A percentile compares a stretch with the other conserved stretches of the same genome.
These are phyloP conservation scores for Penicillium soppii DNA, from an alignment of 495 filamentous ascomycete species.

Conservation along the genomic window DNA sequence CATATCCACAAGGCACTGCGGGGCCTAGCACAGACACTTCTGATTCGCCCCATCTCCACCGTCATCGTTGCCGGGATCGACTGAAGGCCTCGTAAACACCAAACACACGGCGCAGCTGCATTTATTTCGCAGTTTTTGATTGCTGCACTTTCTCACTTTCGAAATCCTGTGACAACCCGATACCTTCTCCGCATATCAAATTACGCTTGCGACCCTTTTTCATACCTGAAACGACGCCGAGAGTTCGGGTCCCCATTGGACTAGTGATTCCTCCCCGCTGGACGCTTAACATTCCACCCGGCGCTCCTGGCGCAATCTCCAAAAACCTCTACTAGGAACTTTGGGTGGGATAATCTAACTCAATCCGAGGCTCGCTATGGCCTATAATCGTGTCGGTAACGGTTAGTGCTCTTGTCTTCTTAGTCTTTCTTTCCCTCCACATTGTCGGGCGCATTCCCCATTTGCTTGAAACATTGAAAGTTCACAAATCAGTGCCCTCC, in stretches of 20 bases:
- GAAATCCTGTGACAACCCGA: slow-evolving; percentile 5
- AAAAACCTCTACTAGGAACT: slow-evolving; percentile 18
- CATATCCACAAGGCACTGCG: slow-evolving; percentile 15
- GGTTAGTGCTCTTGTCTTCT: slow-evolving; percentile 50
- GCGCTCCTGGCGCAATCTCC: slow-evolving; percentile 38
- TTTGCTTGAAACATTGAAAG: slow-evolving; percentile 8
- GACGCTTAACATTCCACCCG: slow-evolving; percentile 27
- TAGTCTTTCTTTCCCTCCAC: slow-evolving; percentile 8
- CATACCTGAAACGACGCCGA: slow-evolving; percentile 34
- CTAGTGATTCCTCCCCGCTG: slow-evolving; percentile 16
- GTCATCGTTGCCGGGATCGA: slow-evolving; percentile 20
- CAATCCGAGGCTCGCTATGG: slow-evolving; percentile 32
- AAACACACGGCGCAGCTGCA: slow-evolving; percentile 10
- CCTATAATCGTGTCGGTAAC: slow-evolving; percentile 72
- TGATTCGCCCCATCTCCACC: slow-evolving; percentile 27
- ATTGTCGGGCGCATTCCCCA: slow-evolving; percentile 18
- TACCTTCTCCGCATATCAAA: slow-evolving; percentile 2
- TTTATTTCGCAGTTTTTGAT: slow-evolving; percentile 3
- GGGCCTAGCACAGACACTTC: slow-evolving; percentile 14
- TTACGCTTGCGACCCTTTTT: slow-evolving; percentile 7
- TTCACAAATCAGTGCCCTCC: slow-evolving; percentile 16
- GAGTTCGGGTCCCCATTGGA: slow-evolving; percentile 20
- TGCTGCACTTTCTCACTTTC: neutral
- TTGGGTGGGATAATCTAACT: slow-evolving; percentile 25
- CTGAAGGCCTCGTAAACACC: slow-evolving; percentile 27